phyloP scores from a whole-genome alignment of 257 asterid species.

The Solanum pimpinellifolium region DNA sequence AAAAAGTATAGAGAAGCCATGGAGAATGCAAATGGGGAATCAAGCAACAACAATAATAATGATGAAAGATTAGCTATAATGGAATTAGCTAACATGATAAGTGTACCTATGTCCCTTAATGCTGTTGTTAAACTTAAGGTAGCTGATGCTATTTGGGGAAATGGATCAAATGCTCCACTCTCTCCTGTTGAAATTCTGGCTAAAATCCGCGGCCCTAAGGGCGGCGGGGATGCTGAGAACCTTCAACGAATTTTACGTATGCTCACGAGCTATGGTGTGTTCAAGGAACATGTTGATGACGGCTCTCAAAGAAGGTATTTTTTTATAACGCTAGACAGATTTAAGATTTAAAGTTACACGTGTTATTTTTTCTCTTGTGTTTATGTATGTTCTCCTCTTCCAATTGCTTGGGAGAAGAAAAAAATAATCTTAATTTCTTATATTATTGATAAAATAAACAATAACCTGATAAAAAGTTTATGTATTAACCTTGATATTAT shows the following conservation, averaged over 20 bases:
- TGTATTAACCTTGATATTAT: neutral
- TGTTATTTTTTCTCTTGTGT: too few species aligned
- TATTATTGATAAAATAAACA: neutral
- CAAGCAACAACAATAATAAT: neutral
- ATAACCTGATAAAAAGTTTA: neutral
- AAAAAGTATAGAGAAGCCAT: neutral
- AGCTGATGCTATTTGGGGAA: constrained; percentile 15
- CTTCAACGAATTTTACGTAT: constrained; percentile 15
- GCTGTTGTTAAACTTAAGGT: constrained; percentile 17
- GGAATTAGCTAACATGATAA: constrained; percentile 24
- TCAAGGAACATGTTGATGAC: constrained; percentile 3
- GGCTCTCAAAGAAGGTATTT: constrained; percentile 6
- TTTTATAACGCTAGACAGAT: neutral
- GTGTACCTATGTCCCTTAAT: constrained; percentile 16
- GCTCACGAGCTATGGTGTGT: constrained; percentile 17
- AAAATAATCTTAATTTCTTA: neutral
- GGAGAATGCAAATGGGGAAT: neutral
- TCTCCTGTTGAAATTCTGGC: constrained; percentile 10
- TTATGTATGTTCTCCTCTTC: neutral
- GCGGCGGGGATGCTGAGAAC: constrained; percentile 4
- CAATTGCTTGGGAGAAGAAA: neutral
- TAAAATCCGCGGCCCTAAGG: neutral
- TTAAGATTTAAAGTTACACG: neutral
- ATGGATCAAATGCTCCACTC: constrained; percentile 13
- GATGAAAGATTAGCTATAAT: constrained; percentile 6